These are phyloP conservation scores for Suillus paluster DNA, from an alignment of 768 basidiomycete species.

Conservation along the genomic window DNA sequence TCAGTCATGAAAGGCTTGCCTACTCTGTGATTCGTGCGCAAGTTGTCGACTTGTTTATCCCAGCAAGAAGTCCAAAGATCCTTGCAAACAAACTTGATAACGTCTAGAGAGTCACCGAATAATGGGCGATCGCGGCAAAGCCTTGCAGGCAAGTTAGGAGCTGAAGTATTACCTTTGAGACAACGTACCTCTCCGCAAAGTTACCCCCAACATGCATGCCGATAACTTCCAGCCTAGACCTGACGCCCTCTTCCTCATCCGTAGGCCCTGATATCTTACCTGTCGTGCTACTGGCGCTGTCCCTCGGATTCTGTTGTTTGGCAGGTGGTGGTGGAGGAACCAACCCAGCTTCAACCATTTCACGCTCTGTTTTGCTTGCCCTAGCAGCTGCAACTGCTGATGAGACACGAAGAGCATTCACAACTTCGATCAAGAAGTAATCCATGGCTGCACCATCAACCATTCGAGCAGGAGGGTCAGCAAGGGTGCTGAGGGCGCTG, in stretches of 20 bases:
- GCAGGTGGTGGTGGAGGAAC: slow-evolving; percentile 54
- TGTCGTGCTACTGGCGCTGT: slow-evolving; percentile 38
- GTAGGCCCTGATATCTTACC: slow-evolving; percentile 22
- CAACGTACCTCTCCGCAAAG: slow-evolving; percentile 77
- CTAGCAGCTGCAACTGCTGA: slow-evolving; percentile 72
- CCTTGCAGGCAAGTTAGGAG: slow-evolving; percentile 44
- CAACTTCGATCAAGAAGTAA: slow-evolving; percentile 84
- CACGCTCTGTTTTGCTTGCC: slow-evolving; percentile 69
- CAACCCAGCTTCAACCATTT: slow-evolving; percentile 81
- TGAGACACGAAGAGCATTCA: slow-evolving; percentile 74
- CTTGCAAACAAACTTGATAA: slow-evolving; percentile 95
- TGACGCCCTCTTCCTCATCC: slow-evolving; percentile 74
- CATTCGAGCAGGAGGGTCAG: slow-evolving; percentile 64
- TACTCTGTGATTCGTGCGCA: slow-evolving; percentile 93
- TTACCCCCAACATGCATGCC: slow-evolving; percentile 88
- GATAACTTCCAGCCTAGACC: slow-evolving; percentile 76
- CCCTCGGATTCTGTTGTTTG: slow-evolving; percentile 38
- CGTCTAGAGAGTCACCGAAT: slow-evolving; percentile 84
- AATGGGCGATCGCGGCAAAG: slow-evolving; percentile 75
- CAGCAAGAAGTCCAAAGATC: slow-evolving; percentile 92
- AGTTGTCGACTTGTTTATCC: slow-evolving; percentile 95
- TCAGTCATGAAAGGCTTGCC: slow-evolving; percentile 26
- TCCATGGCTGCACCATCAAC: slow-evolving; percentile 78
- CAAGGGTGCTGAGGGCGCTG: slow-evolving; percentile 52
- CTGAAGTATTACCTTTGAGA: not conserved